A percentile compares a stretch with the other conserved stretches of the same genome.
Evolutionary conservation across 2,329 filamentous ascomycete genomes (phyloP).

Genomic region (Pseudogymnoascus sp.): DNA sequence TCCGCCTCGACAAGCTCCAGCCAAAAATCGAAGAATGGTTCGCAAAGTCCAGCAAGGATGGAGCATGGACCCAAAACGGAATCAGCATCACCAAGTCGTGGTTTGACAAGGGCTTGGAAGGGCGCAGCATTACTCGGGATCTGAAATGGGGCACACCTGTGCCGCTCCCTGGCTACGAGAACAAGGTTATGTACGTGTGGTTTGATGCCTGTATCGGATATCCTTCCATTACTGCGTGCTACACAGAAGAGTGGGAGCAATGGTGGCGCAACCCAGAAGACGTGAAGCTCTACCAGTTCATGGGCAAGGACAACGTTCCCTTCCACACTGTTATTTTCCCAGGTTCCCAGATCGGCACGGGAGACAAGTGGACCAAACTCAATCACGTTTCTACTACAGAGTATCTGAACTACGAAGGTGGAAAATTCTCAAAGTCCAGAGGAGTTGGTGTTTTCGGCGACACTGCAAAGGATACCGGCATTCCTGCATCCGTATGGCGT

Average conservation of each 20-base stretch:
- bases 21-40: conserved; percentile 71
- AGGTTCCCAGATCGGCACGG: conserved; percentile 73
- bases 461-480: conserved; percentile 77
- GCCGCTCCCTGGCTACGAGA: conserved; percentile 52
- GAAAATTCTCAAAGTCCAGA: conserved; percentile 89
- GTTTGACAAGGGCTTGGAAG: conserved; percentile 76
- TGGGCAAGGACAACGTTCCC: conserved; percentile 78
- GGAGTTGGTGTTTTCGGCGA: conserved; percentile 88
- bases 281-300: conserved; percentile 86
- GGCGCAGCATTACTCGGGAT: conserved; percentile 84
- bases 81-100: conserved; percentile 70
- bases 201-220: conserved; percentile 92
- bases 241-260: conserved; percentile 81
- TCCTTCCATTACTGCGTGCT: conserved; percentile 86
- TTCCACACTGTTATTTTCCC: conserved; percentile 93
- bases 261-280: conserved; percentile 92
- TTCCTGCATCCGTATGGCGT: conserved; percentile 82
- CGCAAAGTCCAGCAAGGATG: conserved; percentile 61
- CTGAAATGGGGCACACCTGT: conserved; percentile 70
- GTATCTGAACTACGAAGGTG: conserved; percentile 78
- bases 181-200: conserved; percentile 78
- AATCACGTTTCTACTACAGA: conserved; percentile 85
- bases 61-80: conserved; percentile 68
- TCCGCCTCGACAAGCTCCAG: conserved; percentile 79
- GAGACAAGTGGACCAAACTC: conserved; percentile 81